Evolutionary conservation across 306 rosid species (phyloP).

Genomic region (Prunus davidiana): DNA sequence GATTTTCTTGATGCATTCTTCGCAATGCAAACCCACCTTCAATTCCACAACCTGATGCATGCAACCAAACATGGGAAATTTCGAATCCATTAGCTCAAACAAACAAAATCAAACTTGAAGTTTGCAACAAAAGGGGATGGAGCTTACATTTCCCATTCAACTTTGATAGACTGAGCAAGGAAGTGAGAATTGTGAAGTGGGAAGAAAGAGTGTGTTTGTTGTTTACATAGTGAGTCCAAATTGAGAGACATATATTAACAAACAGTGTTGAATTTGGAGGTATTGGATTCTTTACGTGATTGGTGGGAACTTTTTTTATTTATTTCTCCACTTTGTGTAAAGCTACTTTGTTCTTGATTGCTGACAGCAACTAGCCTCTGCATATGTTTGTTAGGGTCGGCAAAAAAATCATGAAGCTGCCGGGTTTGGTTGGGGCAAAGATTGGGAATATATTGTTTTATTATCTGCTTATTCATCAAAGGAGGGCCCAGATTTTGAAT

Average conservation of each 20-base stretch:
- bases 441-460: neutral
- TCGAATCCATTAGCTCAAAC: neutral
- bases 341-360: constrained; percentile 30
- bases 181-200: neutral
- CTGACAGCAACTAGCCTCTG: constrained; percentile 28
- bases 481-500: constrained; percentile 3
- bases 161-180: neutral
- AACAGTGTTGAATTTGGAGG: constrained; percentile 12
- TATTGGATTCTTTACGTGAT: constrained; percentile 49
- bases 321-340: constrained; percentile 19
- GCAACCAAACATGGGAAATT: neutral
- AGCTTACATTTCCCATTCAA: constrained; percentile 53
- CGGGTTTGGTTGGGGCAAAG: constrained; percentile 6
- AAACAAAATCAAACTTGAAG: neutral
- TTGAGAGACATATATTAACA: neutral
- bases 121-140: too few species aligned
- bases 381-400: constrained; percentile 28
- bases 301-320: constrained; percentile 29
- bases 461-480: neutral
- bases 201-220: neutral
- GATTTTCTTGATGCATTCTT: constrained; percentile 85
- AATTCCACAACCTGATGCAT: constrained; percentile 67
- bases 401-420: constrained; percentile 26
- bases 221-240: neutral
- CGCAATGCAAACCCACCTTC: constrained; percentile 83